These are phyloP conservation scores for Alternaria brassicicola DNA, from an alignment of 2,329 filamentous ascomycete species.

Conservation along the genomic window DNA sequence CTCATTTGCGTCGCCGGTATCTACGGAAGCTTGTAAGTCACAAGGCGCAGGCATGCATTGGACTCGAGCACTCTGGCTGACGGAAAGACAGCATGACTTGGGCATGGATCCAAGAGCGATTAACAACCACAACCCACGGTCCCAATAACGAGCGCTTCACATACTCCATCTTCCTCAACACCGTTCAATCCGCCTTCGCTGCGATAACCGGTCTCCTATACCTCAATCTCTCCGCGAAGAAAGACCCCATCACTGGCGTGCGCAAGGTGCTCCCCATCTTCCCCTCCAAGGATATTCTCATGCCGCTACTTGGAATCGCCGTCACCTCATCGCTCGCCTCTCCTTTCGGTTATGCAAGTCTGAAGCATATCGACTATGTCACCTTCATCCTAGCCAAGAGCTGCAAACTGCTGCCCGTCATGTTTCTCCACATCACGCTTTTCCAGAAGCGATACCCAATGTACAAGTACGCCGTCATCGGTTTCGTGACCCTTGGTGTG, in stretches of 20 bases:
- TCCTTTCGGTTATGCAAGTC: constrained; percentile 92
- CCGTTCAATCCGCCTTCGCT: constrained; percentile 89
- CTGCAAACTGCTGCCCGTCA: constrained; percentile 98
- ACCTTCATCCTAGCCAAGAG: constrained; percentile 97
- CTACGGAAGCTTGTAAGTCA: constrained; percentile 86
- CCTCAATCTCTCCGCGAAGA: constrained; percentile 69
- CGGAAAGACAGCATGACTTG: constrained; percentile 73
- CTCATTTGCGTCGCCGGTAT: constrained; percentile 91
- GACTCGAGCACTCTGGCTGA: constrained; percentile 9
- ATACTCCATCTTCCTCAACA: constrained; percentile 94
- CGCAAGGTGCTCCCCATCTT: constrained; percentile 66
- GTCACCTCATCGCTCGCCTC: constrained; percentile 86
- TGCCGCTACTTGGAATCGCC: constrained; percentile 82
- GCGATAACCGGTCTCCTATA: constrained; percentile 82
- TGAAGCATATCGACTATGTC: constrained; percentile 95
- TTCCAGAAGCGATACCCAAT: constrained; percentile 89
- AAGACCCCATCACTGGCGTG: constrained; percentile 42
- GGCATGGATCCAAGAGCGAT: constrained; percentile 95
- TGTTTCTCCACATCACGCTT: constrained; percentile 92
- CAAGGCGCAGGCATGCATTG: neutral
- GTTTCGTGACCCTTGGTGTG: constrained; percentile 88
- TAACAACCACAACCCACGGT: constrained; percentile 90
- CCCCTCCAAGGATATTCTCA: constrained; percentile 74
- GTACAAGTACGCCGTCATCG: constrained; percentile 95
- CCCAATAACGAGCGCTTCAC: constrained; percentile 72